Percentiles rank a stretch among this genome's conserved stretches.
phyloP scores from a whole-genome alignment of 2,329 filamentous ascomycete genomes.

The Colletotrichum kahawae region DNA sequence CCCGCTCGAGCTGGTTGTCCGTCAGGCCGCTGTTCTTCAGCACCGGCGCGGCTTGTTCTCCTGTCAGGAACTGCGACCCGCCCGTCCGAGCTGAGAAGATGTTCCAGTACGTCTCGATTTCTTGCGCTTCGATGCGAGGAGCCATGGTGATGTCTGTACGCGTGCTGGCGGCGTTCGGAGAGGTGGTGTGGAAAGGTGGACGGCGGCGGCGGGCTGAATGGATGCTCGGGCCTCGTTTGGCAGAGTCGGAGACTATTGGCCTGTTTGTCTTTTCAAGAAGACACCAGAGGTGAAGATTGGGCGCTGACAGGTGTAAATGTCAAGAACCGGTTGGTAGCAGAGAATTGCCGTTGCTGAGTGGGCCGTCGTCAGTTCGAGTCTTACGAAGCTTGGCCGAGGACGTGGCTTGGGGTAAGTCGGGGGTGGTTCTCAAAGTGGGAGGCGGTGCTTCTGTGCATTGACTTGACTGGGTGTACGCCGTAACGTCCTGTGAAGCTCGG shows the following conservation, averaged over 20 bases:
- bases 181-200: neutral
- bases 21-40: slow-evolving; percentile 68
- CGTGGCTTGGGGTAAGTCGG: slow-evolving; percentile 16
- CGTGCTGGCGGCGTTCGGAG: neutral
- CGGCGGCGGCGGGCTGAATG: neutral
- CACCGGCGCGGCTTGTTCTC: slow-evolving; percentile 66
- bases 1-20: slow-evolving; percentile 85
- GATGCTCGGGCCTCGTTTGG: neutral
- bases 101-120: slow-evolving; percentile 71
- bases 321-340: neutral
- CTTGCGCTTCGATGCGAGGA: slow-evolving; percentile 65
- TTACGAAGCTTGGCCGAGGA: slow-evolving; percentile 11
- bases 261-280: neutral
- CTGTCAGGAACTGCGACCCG: slow-evolving; percentile 63
- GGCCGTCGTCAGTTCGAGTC: slow-evolving; percentile 4
- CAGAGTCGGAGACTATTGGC: neutral
- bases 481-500: slow-evolving; percentile 15
- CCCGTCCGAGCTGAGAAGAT: slow-evolving; percentile 66
- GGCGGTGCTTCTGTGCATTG: slow-evolving; percentile 16
- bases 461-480: slow-evolving; percentile 4
- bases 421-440: slow-evolving; percentile 6
- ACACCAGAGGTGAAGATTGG: neutral
- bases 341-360: slow-evolving; percentile 5
- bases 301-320: neutral
- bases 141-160: slow-evolving; percentile 47